Evolutionary conservation across 495 filamentous ascomycete genomes (phyloP).

Genomic region (Annulohypoxylon stygium): DNA sequence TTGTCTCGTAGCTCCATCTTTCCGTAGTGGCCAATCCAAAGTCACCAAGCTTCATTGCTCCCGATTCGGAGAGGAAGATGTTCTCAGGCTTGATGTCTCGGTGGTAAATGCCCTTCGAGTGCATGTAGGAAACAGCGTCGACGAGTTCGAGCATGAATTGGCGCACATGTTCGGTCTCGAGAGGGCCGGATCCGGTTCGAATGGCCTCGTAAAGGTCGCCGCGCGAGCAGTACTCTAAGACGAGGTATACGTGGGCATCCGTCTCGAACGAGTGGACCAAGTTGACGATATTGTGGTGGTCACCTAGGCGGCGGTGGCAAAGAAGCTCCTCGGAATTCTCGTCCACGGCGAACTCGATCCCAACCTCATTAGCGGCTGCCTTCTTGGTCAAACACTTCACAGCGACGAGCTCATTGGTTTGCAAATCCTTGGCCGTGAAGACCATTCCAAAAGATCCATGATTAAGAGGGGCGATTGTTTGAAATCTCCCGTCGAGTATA

Average conservation of each 20-base stretch:
- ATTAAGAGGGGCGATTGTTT: slow-evolving; percentile 92
- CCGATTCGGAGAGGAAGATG: slow-evolving; percentile 89
- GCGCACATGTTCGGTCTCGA: slow-evolving; percentile 95
- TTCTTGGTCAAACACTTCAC: slow-evolving; percentile 95
- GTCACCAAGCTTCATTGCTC: slow-evolving; percentile 95
- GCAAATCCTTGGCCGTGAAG: slow-evolving; percentile 85
- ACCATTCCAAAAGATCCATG: slow-evolving; percentile 99
- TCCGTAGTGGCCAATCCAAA: slow-evolving; percentile 92
- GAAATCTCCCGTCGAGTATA: slow-evolving; percentile 86
- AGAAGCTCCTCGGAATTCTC: slow-evolving; percentile 89
- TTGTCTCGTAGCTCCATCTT: slow-evolving; percentile 87
- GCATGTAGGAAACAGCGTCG: slow-evolving; percentile 90
- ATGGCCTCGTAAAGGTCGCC: slow-evolving; percentile 99
- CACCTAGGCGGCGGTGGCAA: slow-evolving; percentile 80
- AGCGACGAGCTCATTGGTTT: slow-evolving; percentile 82
- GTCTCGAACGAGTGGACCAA: slow-evolving; percentile 93
- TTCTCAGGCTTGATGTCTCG: slow-evolving; percentile 99
- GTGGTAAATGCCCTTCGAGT: slow-evolving; percentile 91
- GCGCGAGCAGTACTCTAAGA: slow-evolving; percentile 95
- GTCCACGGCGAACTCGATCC: slow-evolving; percentile 73
- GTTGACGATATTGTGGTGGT: slow-evolving; percentile 94
- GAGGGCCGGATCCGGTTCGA: slow-evolving; percentile 83
- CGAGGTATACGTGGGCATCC: slow-evolving; percentile 86
- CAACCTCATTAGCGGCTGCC: slow-evolving; percentile 64
- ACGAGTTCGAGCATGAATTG: slow-evolving; percentile 97